Percentiles rank a stretch among this genome's conserved stretches.
Evolutionary conservation across 2,329 filamentous ascomycete species (phyloP).

Genomic region (Cercospora nicotianae): DNA sequence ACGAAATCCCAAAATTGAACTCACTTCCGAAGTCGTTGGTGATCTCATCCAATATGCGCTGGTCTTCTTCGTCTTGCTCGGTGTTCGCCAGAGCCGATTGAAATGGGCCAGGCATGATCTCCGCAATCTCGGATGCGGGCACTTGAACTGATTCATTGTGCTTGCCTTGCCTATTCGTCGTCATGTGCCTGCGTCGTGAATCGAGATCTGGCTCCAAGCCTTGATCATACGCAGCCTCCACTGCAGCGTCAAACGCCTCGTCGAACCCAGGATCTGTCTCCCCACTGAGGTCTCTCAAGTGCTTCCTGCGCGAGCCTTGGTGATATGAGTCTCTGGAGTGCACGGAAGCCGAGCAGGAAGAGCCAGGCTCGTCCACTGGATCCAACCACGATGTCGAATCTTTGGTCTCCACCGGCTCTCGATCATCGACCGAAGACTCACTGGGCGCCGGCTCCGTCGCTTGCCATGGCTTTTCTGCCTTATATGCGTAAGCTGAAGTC

Average conservation of each 20-base stretch:
- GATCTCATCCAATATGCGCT: slow-evolving; percentile 74
- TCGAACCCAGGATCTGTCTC: slow-evolving; percentile 88
- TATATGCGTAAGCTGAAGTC: slow-evolving; percentile 44
- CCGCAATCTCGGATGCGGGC: slow-evolving; percentile 29
- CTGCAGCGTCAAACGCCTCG: slow-evolving; percentile 88
- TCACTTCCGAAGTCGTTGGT: slow-evolving; percentile 75
- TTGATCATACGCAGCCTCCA: slow-evolving; percentile 94
- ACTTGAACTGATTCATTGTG: slow-evolving; percentile 28
- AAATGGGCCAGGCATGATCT: slow-evolving; percentile 25
- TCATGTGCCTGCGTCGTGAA: slow-evolving; percentile 41
- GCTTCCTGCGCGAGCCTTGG: slow-evolving; percentile 65
- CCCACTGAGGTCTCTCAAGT: slow-evolving; percentile 66
- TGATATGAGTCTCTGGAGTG: slow-evolving; percentile 68
- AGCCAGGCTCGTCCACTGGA: slow-evolving; percentile 76
- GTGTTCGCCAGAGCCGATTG: slow-evolving; percentile 14
- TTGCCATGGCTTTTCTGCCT: slow-evolving; percentile 21
- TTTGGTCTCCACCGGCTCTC: slow-evolving; percentile 26
- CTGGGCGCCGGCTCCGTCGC: slow-evolving; percentile 15
- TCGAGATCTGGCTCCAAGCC: slow-evolving; percentile 72
- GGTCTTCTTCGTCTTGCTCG: slow-evolving; percentile 47
- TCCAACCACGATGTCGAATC: slow-evolving; percentile 46
- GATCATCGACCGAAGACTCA: slow-evolving; percentile 1
- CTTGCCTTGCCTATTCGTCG: slow-evolving; percentile 21
- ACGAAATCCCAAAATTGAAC: slow-evolving; percentile 71
- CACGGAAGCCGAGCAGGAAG: slow-evolving; percentile 72